phyloP scores from a whole-genome alignment of 306 rosid genomes.

The Cucurbita argyrosperma region DNA sequence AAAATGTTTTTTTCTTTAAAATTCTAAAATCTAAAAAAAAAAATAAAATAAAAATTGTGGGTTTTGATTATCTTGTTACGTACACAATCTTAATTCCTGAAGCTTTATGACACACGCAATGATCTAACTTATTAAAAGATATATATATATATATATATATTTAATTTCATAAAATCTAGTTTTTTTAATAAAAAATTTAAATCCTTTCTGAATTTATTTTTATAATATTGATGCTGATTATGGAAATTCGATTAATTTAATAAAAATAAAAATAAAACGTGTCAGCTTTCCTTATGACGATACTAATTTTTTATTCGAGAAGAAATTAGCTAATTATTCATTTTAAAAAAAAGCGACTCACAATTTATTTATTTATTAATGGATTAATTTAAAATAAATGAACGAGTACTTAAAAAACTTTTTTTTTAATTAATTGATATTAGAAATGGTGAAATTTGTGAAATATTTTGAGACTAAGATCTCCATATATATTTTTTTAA shows the following conservation, averaged over 20 bases:
- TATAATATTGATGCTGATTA: background rate
- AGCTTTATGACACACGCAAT: background rate
- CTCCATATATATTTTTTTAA: background rate
- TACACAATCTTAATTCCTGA: background rate
- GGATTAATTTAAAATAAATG: too few species aligned
- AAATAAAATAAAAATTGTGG: background rate
- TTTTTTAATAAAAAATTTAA: background rate
- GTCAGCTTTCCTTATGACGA: background rate
- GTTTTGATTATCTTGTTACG: background rate
- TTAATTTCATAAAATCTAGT: background rate
- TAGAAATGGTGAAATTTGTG: too few species aligned
- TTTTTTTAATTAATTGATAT: too few species aligned
- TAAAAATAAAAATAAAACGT: background rate
- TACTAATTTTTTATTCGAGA: too few species aligned
- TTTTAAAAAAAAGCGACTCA: too few species aligned
- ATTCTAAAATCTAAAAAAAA: background rate
- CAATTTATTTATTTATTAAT: too few species aligned
- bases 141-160: background rate
- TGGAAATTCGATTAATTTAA: background rate
- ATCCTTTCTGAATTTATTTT: background rate
- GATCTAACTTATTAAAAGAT: background rate
- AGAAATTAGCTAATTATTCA: too few species aligned
- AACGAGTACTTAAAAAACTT: too few species aligned
- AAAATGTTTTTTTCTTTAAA: background rate
- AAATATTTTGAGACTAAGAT: too few species aligned